Evolutionary conservation across 1,284 basidiomycete species (phyloP).

Genomic region (Cryptococcus sp.): DNA sequence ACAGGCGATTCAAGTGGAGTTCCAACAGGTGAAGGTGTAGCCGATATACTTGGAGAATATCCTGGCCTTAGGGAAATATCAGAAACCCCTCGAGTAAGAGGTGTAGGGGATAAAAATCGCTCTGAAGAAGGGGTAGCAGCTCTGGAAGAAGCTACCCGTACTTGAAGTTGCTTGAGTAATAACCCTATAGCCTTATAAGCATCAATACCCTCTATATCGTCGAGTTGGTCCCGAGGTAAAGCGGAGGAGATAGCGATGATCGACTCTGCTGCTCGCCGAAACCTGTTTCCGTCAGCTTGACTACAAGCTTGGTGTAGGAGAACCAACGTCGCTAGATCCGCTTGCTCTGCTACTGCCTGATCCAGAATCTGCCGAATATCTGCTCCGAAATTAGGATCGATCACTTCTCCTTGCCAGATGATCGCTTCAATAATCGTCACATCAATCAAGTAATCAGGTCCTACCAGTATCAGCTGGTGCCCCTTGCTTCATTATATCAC

Average conservation of each 20-base stretch:
- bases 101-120: background rate
- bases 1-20: background rate
- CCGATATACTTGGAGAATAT: background rate
- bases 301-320: background rate
- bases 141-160: slow-evolving; percentile 6
- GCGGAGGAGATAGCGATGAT: slow-evolving; percentile 14
- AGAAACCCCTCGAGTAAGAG: background rate
- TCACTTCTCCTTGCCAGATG: slow-evolving; percentile 25
- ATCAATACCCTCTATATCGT: slow-evolving; percentile 17
- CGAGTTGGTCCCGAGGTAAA: slow-evolving; percentile 11
- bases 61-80: background rate
- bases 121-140: background rate
- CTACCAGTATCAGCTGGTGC: background rate
- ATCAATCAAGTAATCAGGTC: slow-evolving; percentile 34
- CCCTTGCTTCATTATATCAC: too few relatives aligned
- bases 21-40: background rate
- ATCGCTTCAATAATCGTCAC: slow-evolving; percentile 23
- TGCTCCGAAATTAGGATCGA: slow-evolving; percentile 19
- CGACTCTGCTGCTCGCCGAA: slow-evolving; percentile 13
- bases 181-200: slow-evolving; percentile 20
- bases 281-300: slow-evolving; percentile 8
- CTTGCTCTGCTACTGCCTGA: slow-evolving; percentile 16
- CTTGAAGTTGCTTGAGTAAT: slow-evolving; percentile 23
- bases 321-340: slow-evolving; percentile 9
- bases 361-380: slow-evolving; percentile 19